Percentiles rank a stretch among this genome's conserved stretches.
These are phyloP conservation scores for Sambucus nigra DNA, from an alignment of 129 eudicot genomes.

Conservation along the genomic window DNA sequence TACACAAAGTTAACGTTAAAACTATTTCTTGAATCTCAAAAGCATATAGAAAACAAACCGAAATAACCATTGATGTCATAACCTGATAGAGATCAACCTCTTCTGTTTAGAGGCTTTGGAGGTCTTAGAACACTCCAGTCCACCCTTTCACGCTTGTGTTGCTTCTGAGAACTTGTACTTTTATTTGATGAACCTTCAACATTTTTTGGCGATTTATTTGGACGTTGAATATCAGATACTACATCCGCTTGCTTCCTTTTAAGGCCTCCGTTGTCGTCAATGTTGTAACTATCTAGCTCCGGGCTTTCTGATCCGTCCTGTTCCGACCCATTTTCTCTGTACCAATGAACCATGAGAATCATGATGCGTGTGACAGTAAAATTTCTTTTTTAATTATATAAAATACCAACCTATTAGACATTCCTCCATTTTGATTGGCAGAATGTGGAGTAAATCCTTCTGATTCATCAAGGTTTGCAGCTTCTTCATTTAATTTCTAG, in stretches of 20 bases:
- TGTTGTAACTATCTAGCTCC: conserved; percentile 17
- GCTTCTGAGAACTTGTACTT: conserved; percentile 31
- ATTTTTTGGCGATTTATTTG: too few species aligned
- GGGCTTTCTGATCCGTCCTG: conserved; percentile 18
- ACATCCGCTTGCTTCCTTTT: too few species aligned
- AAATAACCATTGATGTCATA: too few species aligned
- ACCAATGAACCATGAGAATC: conserved; percentile 11
- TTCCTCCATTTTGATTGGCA: conserved; percentile 38
- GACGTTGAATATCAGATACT: too few species aligned
- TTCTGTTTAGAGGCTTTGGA: conserved; percentile 44
- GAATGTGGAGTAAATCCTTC: conserved; percentile 45
- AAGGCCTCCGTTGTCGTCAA: conserved; percentile 37
- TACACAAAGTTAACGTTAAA: too few species aligned
- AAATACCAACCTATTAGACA: conserved; percentile 31
- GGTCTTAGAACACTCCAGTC: too few species aligned
- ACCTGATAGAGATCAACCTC: too few species aligned
- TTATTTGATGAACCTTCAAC: too few species aligned
- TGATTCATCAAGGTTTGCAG: conserved; percentile 28
- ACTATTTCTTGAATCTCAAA: too few species aligned
- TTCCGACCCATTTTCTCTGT: conserved; percentile 33
- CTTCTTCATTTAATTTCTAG: conserved; percentile 68
- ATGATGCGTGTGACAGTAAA: not conserved
- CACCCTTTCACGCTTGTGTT: conserved; percentile 46
- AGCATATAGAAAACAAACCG: too few species aligned
- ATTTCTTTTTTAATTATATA: not conserved